phyloP scores from a whole-genome alignment of 345 rosid species.

The Physaria fendleri region DNA sequence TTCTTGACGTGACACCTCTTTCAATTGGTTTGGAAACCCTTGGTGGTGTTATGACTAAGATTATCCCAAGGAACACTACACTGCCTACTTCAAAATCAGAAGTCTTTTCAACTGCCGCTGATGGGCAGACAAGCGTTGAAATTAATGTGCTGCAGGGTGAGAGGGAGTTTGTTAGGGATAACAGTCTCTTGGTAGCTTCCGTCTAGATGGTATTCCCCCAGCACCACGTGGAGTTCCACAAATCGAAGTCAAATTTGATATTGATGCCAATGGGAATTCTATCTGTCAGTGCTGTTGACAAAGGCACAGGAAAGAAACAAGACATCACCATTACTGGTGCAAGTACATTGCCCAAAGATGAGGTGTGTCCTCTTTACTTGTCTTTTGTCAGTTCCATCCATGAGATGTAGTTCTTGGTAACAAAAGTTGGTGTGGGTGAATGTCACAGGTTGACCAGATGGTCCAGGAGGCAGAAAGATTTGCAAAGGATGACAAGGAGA shows the following conservation, averaged over 20 bases:
- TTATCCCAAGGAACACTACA: slow-evolving; percentile 89
- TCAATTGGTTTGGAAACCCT: slow-evolving; percentile 93
- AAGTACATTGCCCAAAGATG: slow-evolving; percentile 88
- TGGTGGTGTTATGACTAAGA: slow-evolving; percentile 98
- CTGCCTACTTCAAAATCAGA: slow-evolving; percentile 96
- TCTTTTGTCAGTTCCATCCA: background rate
- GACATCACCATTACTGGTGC: slow-evolving; percentile 95
- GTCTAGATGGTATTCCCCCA: slow-evolving; percentile 70
- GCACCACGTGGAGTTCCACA: slow-evolving; percentile 96
- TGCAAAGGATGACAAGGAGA: slow-evolving; percentile 87
- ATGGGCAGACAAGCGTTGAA: slow-evolving; percentile 98
- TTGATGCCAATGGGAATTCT: slow-evolving; percentile 96
- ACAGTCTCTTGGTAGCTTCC: slow-evolving; percentile 83
- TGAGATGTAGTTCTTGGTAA: background rate
- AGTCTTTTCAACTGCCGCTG: slow-evolving; percentile 98
- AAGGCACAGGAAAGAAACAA: slow-evolving; percentile 91
- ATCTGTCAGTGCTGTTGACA: slow-evolving; percentile 79
- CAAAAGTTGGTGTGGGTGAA: background rate
- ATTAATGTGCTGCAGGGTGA: slow-evolving; percentile 97
- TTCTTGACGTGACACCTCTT: slow-evolving; percentile 80
- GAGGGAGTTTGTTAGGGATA: slow-evolving; percentile 93
- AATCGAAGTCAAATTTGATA: slow-evolving; percentile 87
- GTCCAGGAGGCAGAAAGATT: slow-evolving; percentile 85
- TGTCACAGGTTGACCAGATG: slow-evolving; percentile 73
- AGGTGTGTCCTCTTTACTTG: slow-evolving; percentile 40